These are phyloP conservation scores for Plasmodium inui DNA, from an alignment of 169 alveolate species.

Conservation along the genomic window DNA sequence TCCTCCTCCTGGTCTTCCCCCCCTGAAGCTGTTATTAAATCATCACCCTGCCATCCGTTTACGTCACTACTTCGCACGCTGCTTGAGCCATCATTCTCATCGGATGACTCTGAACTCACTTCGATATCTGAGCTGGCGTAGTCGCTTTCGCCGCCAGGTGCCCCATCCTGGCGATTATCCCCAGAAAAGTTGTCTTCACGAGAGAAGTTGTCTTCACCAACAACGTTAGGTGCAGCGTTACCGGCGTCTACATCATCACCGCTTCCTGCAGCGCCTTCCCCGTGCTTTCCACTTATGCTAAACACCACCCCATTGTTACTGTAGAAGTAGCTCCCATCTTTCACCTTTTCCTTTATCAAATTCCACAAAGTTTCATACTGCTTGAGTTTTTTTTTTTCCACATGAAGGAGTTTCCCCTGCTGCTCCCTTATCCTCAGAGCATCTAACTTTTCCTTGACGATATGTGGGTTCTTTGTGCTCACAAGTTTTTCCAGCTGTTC, in stretches of 20 bases:
- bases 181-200: background rate
- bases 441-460: conserved; percentile 67
- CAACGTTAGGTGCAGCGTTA: background rate
- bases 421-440: conserved; percentile 37
- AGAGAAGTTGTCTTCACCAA: background rate
- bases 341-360: conserved; percentile 72
- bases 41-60: background rate
- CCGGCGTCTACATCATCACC: background rate
- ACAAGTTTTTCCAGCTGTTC: conserved; percentile 56
- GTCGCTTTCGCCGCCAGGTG: background rate
- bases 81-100: background rate
- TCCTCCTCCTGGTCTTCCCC: conserved; percentile 12
- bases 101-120: background rate
- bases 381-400: conserved; percentile 53
- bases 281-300: conserved; percentile 27
- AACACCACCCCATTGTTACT: conserved; percentile 47
- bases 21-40: background rate
- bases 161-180: background rate
- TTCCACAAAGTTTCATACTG: conserved; percentile 70
- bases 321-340: conserved; percentile 32
- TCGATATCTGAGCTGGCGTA: background rate
- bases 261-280: background rate
- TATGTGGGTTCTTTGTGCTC: conserved; percentile 63
- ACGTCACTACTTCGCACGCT: background rate
- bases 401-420: conserved; percentile 64